Conservation (phyloP, 148 eudicot species). For the Fallopia convolvulus region DNA sequence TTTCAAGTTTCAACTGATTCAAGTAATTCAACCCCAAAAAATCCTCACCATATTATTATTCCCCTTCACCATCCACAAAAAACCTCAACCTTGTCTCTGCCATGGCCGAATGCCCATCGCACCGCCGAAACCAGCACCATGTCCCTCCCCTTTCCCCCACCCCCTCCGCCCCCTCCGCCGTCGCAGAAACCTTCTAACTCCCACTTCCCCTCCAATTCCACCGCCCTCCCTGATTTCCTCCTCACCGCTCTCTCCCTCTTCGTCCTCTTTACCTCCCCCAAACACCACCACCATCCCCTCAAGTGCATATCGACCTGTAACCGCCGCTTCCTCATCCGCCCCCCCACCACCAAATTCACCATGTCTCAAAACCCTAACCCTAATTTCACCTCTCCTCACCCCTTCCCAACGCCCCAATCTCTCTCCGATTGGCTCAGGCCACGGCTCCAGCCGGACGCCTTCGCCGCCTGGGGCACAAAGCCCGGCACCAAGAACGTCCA, state of each 20-base stretch:
- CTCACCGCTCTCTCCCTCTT: conserved; percentile 68
- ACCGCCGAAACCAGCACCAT: conserved; percentile 20
- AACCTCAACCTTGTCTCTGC: neutral
- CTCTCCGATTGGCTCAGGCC: conserved; percentile 79
- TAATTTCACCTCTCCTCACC: conserved; percentile 12
- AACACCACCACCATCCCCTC: conserved; percentile 30
- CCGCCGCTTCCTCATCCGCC: conserved; percentile 32
- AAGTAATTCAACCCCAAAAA: neutral
- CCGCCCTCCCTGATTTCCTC: conserved; percentile 48
- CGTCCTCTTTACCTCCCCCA: conserved; percentile 48
- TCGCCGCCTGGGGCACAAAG: conserved; percentile 78
- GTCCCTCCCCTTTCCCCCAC: conserved; percentile 20
- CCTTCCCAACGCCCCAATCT: conserved; percentile 47
- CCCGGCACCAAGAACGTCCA: conserved; percentile 92
- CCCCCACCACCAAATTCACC: conserved; percentile 10
- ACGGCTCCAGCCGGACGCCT: conserved; percentile 56
- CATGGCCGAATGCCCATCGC: neutral
- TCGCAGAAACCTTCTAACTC: conserved; percentile 14
- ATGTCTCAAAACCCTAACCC: conserved; percentile 41
- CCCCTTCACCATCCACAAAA: neutral
- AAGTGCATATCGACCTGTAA: conserved; percentile 20
- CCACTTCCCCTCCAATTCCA: conserved; percentile 20
- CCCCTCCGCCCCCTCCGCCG: conserved; percentile 18
- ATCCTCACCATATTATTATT: neutral
- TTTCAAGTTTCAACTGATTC: neutral